These are phyloP conservation scores for Salix viminalis DNA, from an alignment of 345 rosid genomes.

Conservation along the genomic window DNA sequence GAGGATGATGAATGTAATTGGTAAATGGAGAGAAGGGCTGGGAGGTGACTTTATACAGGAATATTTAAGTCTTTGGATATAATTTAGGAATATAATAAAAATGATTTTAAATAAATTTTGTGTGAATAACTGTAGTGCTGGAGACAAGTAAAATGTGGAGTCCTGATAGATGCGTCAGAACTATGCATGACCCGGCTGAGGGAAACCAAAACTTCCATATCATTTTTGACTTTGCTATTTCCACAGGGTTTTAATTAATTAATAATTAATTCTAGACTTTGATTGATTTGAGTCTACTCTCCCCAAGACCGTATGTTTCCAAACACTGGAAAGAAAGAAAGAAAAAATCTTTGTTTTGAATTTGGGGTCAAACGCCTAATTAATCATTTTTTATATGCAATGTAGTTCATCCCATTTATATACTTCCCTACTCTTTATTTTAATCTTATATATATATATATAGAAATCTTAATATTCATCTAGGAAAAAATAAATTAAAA, in stretches of 20 bases:
- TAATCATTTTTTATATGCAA: neutral
- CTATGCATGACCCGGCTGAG: conserved; percentile 14
- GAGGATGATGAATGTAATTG: neutral
- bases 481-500: too few relatives aligned
- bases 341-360: neutral
- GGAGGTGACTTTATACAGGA: conserved; percentile 7
- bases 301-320: neutral
- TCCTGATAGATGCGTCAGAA: conserved; percentile 17
- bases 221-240: neutral
- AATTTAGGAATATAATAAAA: neutral
- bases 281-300: neutral
- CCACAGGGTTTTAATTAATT: neutral
- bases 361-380: neutral
- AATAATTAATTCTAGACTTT: neutral
- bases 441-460: too few relatives aligned
- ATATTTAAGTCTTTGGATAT: neutral
- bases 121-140: neutral
- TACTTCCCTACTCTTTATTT: too few relatives aligned
- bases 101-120: neutral
- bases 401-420: neutral
- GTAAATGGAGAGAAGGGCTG: neutral
- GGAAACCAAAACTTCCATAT: conserved; percentile 23
- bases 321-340: neutral
- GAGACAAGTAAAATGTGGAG: neutral
- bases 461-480: too few relatives aligned